These are phyloP conservation scores for Colletotrichum lindemuthianum DNA, from an alignment of 2,329 filamentous ascomycete genomes.

Conservation along the genomic window DNA sequence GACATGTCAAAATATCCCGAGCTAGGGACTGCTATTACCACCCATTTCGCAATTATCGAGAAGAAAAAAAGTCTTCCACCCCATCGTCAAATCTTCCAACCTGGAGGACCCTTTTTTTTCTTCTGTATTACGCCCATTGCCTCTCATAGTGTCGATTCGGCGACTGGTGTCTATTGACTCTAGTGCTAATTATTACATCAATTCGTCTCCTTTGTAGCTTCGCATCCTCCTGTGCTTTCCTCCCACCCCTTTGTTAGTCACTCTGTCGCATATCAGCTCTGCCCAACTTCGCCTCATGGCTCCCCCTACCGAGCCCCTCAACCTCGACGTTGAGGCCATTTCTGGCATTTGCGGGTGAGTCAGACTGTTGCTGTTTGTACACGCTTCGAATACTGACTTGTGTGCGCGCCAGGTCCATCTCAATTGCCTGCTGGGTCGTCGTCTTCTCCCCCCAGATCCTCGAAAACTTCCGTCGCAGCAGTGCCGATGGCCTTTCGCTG, in stretches of 20 bases:
- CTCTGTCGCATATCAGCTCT: slow-evolving; percentile 18
- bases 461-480: slow-evolving; percentile 88
- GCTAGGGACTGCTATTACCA: slow-evolving; percentile 8
- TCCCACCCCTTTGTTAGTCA: slow-evolving; percentile 11
- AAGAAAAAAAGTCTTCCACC: slow-evolving; percentile 28
- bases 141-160: background rate
- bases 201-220: background rate
- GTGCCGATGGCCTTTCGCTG: slow-evolving; percentile 87
- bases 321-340: slow-evolving; percentile 88
- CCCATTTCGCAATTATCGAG: slow-evolving; percentile 20
- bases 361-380: background rate
- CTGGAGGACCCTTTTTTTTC: slow-evolving; percentile 13
- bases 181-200: background rate
- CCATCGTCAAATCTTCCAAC: slow-evolving; percentile 7
- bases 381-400: slow-evolving; percentile 13
- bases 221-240: background rate
- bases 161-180: background rate
- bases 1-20: slow-evolving; percentile 9
- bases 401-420: slow-evolving; percentile 75
- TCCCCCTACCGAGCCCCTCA: slow-evolving; percentile 65
- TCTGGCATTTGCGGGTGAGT: slow-evolving; percentile 88
- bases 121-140: background rate
- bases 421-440: slow-evolving; percentile 97
- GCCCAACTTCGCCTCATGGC: slow-evolving; percentile 54
- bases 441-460: slow-evolving; percentile 98